Evolutionary conservation across 352 stramenopile genomes (phyloP).

Genomic region (Paralagenidium karlingii): DNA sequence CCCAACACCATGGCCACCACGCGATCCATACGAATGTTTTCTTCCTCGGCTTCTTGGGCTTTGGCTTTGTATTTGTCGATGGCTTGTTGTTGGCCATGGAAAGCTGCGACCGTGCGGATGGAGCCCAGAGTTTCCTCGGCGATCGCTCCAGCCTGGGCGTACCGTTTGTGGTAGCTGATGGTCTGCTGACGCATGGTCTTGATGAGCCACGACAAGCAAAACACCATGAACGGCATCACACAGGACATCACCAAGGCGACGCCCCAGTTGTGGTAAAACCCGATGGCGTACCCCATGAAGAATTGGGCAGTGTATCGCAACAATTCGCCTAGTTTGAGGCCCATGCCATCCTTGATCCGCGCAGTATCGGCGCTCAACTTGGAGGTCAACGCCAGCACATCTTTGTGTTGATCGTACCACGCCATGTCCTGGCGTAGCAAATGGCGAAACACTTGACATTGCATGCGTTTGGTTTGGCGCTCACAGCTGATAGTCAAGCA

Average conservation of each 20-base stretch:
- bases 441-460: conserved; percentile 11
- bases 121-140: conserved; percentile 10
- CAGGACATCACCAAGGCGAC: conserved; percentile 13
- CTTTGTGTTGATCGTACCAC: conserved; percentile 10
- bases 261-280: conserved; percentile 9
- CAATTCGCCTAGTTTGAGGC: conserved; percentile 13
- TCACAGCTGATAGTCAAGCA: conserved; percentile 10
- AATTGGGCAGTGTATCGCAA: conserved; percentile 9
- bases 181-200: conserved; percentile 10
- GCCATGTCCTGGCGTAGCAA: conserved; percentile 8
- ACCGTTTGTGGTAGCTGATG: conserved; percentile 5
- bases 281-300: conserved; percentile 8
- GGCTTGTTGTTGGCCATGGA: conserved; percentile 12
- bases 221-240: conserved; percentile 10
- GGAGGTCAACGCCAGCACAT: conserved; percentile 5
- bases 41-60: conserved; percentile 6
- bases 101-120: conserved; percentile 10
- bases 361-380: conserved; percentile 18
- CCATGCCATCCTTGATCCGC: conserved; percentile 33
- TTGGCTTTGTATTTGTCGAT: conserved; percentile 5
- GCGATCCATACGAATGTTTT: conserved; percentile 5
- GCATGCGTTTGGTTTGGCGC: conserved; percentile 13
- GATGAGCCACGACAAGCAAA: conserved; percentile 14
- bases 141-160: conserved; percentile 11
- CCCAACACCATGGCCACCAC: conserved; percentile 7